phyloP scores from a whole-genome alignment of 352 stramenopile species.

The Globisporangium irregulare region DNA sequence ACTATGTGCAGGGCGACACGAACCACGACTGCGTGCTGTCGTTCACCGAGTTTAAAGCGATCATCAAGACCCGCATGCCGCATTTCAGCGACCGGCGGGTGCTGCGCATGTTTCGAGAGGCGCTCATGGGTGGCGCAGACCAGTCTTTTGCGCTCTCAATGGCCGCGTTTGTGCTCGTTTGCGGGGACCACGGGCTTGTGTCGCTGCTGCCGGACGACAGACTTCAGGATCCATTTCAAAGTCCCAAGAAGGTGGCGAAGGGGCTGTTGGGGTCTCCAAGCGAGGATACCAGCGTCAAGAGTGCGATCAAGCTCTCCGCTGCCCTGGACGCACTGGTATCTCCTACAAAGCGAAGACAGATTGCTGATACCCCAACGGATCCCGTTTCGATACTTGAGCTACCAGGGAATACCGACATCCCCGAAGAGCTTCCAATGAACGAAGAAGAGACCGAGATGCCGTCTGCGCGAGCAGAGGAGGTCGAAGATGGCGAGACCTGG shows the following conservation, averaged over 20 bases:
- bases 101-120: conserved; percentile 75
- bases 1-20: conserved; percentile 32
- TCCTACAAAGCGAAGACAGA: conserved; percentile 2
- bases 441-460: conserved; percentile 1
- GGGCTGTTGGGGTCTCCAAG: neutral
- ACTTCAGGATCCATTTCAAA: conserved; percentile 46
- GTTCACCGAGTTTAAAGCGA: conserved; percentile 62
- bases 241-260: neutral
- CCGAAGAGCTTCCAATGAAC: conserved; percentile 28
- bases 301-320: neutral
- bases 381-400: neutral
- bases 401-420: conserved; percentile 24
- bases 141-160: conserved; percentile 76
- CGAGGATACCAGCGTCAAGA: neutral
- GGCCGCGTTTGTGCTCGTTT: conserved; percentile 65
- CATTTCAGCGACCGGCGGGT: conserved; percentile 68
- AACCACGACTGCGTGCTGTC: conserved; percentile 75
- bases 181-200: conserved; percentile 68
- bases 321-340: conserved; percentile 8
- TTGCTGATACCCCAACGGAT: neutral
- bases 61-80: conserved; percentile 51
- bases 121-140: conserved; percentile 53
- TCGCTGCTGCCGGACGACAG: conserved; percentile 59
- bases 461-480: conserved; percentile 36
- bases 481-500: conserved; percentile 37